phyloP scores from a whole-genome alignment of 495 filamentous ascomycete species.

The Aspergillus egyptiacus region DNA sequence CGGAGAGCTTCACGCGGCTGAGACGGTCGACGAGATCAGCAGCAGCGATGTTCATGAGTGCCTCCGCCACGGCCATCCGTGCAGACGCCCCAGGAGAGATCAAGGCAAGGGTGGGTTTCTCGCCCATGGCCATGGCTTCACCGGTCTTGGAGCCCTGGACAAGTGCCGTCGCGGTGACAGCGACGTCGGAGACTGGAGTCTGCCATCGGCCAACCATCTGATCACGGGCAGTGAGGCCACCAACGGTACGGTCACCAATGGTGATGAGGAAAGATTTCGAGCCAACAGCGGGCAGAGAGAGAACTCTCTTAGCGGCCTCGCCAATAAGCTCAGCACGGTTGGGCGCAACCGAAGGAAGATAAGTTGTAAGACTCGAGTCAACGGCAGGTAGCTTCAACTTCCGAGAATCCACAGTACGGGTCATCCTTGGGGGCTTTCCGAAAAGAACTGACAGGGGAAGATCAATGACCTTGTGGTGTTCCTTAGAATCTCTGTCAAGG shows the following conservation, averaged over 20 bases:
- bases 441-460: constrained; percentile 88
- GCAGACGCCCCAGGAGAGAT: constrained; percentile 92
- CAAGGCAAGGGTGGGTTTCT: constrained; percentile 83
- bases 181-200: constrained; percentile 88
- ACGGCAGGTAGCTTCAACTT: constrained; percentile 65
- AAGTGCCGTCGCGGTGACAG: constrained; percentile 81
- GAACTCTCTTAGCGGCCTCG: constrained; percentile 72
- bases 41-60: constrained; percentile 84
- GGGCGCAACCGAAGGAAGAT: constrained; percentile 54
- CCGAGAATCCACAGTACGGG: constrained; percentile 68
- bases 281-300: constrained; percentile 80
- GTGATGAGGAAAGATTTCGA: constrained; percentile 97
- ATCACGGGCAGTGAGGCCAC: constrained; percentile 80
- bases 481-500: constrained; percentile 71
- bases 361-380: constrained; percentile 58
- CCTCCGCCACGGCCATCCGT: constrained; percentile 93
- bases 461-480: constrained; percentile 76
- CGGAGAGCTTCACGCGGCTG: constrained; percentile 74
- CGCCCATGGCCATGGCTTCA: constrained; percentile 96
- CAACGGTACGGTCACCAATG: constrained; percentile 87
- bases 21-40: constrained; percentile 75
- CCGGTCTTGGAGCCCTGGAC: constrained; percentile 67
- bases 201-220: constrained; percentile 98
- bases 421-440: constrained; percentile 82
- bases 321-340: constrained; percentile 55